Evolutionary conservation across 2,329 filamentous ascomycete species (phyloP), one percentile per base, ranked within the genome.

Genomic region (Colletotrichum magnum): DNA sequence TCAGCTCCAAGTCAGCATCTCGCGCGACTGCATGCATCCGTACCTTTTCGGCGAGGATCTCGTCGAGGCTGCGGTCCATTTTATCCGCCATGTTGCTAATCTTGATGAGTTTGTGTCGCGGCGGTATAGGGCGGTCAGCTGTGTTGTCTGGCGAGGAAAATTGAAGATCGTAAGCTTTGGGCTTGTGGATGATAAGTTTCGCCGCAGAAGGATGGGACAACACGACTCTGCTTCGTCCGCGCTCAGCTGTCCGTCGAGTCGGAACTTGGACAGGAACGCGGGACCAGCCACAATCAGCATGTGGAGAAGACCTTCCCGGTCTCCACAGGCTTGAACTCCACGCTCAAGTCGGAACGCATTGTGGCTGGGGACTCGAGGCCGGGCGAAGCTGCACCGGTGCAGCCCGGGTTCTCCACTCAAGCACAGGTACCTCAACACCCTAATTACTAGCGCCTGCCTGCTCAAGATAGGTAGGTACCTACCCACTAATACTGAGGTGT

Each of bases 51-150:
- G 84, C 85, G 72, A 88, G 86, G 74, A 88, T 88, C 76, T 88
- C 86, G 76, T 88, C 86, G 39, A 88, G 84, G 67, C 85, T 87
- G 73, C 84, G 85, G 73, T 87, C 85, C 84, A 88, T 86, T 70
- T 82, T 84, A 70, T 79, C 77, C 62, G 79, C 75, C 80, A 72
- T 83, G 63, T 47, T 75, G 68, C 39, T 57, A 28, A 5, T 16
- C 51, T 36, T 7, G 15, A 12, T 24, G 15, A 7, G 36, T 15
- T 21, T 12, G 12, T 43, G 7, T 45, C 18, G 39, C 18, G 28
- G n/a, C 5, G 16, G n/a, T 5, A 12, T 51, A 24, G 15, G 16
- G 26, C 54, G n/a, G 47, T 26, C n/a, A 6, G 16, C 6, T 21
- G 28, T 21, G 41, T 41, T n/a, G 28, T 41, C 60, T 28, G 26